Base-by-base conservation (phyloP, 139 green algal species). In the Picochlorum costavermella region DNA sequence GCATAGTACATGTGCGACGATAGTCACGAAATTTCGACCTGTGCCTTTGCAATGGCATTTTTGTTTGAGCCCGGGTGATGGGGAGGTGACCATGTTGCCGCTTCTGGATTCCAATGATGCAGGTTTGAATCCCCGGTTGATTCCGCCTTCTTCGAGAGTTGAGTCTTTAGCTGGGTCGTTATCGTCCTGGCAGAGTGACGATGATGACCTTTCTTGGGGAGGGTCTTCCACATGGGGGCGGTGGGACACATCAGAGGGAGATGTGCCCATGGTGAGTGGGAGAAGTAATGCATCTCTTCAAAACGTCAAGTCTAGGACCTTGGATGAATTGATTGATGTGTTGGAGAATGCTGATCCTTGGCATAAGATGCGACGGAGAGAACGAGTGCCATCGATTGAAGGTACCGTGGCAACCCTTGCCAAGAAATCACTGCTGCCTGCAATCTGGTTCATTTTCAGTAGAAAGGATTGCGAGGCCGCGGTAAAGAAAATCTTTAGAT, bases 11-110 rank as follows among this genome's bases (percentile, higher is more conserved):
- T 91, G 83, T 58, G 59, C 80, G 25, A 92, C 86, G 2, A 71
- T 96, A 36, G 82, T 80, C n/a, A 95, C 88, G 1, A 67, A 64
- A 12, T 89, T 85, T 73, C 74, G 92, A 3, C 92, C 92, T 0
- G 89, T 98, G n/a, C 92, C 92, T 5, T 79, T 98, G 46, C 82
- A 70, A 30, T 98, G 92, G 92, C 79, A 90, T 63, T 97, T 90
- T 58, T 84, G 77, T 58, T 56, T 60, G n/a, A 51, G 30, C 29
- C 57, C 43, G 25, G 57, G 58, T 20, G 50, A 45, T 17, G 17
- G 40, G 14, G 20, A 61, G 46, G 60, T 63, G 10, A 48, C 63
- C 29, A 45, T 92, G 50, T 49, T 79, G 23, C 79, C 80, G 30
- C 70, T 89, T 51, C 65, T 90, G 53, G 49, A 76, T 26, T 17